These are phyloP conservation scores for Madurella mycetomatis DNA, from an alignment of 2,329 filamentous ascomycete species.

Conservation along the genomic window DNA sequence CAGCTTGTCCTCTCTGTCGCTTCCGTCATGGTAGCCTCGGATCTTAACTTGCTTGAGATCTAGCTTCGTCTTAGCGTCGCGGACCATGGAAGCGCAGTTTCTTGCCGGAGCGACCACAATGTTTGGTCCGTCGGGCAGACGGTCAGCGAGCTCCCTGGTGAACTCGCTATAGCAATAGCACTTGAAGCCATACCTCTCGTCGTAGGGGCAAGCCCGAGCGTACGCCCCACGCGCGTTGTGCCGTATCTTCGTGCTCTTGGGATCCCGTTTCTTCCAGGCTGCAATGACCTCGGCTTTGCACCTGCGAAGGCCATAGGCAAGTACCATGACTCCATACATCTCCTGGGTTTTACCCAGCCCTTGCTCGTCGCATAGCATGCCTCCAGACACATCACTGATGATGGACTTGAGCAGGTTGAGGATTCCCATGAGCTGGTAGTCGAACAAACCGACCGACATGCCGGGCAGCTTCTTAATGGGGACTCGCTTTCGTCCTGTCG, in stretches of 20 bases:
- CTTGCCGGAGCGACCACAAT: slow-evolving; percentile 18
- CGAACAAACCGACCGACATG: slow-evolving; percentile 22
- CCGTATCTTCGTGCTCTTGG: background rate
- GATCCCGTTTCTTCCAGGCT: background rate
- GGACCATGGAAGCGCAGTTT: slow-evolving; percentile 12
- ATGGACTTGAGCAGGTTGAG: slow-evolving; percentile 15
- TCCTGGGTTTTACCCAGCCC: slow-evolving; percentile 26
- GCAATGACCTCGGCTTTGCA: slow-evolving; percentile 18
- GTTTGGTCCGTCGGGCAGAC: slow-evolving; percentile 19
- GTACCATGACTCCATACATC: slow-evolving; percentile 21
- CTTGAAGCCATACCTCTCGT: slow-evolving; percentile 17
- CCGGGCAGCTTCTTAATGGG: slow-evolving; percentile 21
- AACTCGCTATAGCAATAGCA: slow-evolving; percentile 22
- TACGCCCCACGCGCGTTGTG: slow-evolving; percentile 4
- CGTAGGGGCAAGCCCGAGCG: slow-evolving; percentile 14
- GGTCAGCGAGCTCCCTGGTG: slow-evolving; percentile 18
- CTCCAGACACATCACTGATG: slow-evolving; percentile 16
- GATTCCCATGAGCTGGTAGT: slow-evolving; percentile 25
- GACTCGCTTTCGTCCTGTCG: slow-evolving; percentile 11
- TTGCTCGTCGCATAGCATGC: slow-evolving; percentile 23
- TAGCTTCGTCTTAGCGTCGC: slow-evolving; percentile 21
- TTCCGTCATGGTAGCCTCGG: slow-evolving; percentile 4
- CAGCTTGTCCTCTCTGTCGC: slow-evolving; percentile 15
- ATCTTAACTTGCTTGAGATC: slow-evolving; percentile 21
- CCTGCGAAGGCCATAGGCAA: slow-evolving; percentile 15